These are phyloP conservation scores for Hydnomerulius pinastri DNA, from an alignment of 768 basidiomycete genomes.

Conservation along the genomic window DNA sequence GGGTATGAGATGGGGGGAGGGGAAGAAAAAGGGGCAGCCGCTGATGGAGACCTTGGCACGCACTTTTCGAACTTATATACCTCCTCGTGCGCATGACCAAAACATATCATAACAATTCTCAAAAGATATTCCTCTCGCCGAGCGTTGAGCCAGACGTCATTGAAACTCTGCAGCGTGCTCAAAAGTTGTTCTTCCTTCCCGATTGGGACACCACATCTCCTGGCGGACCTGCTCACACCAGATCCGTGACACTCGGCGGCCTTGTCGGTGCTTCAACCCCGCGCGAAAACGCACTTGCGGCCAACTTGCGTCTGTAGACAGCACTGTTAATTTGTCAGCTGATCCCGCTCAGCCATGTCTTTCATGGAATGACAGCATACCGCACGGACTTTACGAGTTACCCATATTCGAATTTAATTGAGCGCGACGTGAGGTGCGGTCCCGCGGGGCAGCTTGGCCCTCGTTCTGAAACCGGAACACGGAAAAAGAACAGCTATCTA, in stretches of 20 bases:
- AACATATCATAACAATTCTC: conserved; percentile 36
- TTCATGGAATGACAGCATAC: background rate
- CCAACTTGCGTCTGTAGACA: background rate
- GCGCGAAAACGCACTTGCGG: no score
- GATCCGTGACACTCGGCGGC: conserved; percentile 27
- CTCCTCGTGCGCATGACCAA: conserved; percentile 33
- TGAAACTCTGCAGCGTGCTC: background rate
- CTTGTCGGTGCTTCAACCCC: conserved; percentile 15
- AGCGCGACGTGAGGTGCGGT: background rate
- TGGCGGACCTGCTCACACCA: conserved; percentile 16
- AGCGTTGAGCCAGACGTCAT: conserved; percentile 22
- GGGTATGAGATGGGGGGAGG: conserved; percentile 3
- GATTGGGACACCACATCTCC: conserved; percentile 17
- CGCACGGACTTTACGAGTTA: background rate
- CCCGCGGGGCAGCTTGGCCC: background rate
- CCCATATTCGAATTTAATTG: conserved; percentile 26
- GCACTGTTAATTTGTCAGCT: background rate
- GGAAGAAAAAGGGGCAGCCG: conserved; percentile 10
- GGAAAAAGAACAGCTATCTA: conserved; percentile 13
- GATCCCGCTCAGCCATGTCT: conserved; percentile 12
- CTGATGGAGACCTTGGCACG: conserved; percentile 8
- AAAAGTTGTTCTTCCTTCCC: conserved; percentile 23
- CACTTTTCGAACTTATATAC: conserved; percentile 25
- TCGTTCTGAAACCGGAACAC: conserved; percentile 9
- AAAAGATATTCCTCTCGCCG: conserved; percentile 23